Evolutionary conservation across 1,284 basidiomycete species (phyloP).

Genomic region (Takashimella koratensis): DNA sequence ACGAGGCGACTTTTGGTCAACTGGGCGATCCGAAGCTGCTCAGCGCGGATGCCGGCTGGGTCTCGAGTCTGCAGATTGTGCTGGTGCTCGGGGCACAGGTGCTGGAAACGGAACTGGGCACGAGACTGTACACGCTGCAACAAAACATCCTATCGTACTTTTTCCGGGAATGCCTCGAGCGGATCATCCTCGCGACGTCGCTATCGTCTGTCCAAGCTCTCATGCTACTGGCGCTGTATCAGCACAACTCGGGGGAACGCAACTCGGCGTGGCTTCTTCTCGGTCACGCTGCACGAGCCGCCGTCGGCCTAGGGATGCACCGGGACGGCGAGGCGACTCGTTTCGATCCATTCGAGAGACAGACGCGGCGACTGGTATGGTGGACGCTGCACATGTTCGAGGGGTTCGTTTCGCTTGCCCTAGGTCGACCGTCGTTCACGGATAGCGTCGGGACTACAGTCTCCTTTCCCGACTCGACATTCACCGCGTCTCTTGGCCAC

Average conservation of each 20-base stretch:
- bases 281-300: constrained; percentile 16
- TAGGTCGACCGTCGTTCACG: constrained; percentile 20
- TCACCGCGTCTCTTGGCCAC: constrained; percentile 9
- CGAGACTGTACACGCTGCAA: constrained; percentile 3
- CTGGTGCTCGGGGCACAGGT: constrained; percentile 16
- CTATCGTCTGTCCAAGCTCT: constrained; percentile 20
- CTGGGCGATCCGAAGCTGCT: not conserved
- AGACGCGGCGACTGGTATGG: constrained; percentile 19
- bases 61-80: constrained; percentile 14
- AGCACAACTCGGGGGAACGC: constrained; percentile 23
- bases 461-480: constrained; percentile 13
- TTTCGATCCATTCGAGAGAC: constrained; percentile 19
- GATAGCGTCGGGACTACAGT: constrained; percentile 11
- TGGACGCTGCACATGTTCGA: constrained; percentile 22
- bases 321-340: constrained; percentile 11
- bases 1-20: constrained; percentile 2
- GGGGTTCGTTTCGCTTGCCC: constrained; percentile 17
- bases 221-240: constrained; percentile 18
- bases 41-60: constrained; percentile 7
- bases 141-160: constrained; percentile 11
- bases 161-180: constrained; percentile 12
- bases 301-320: constrained; percentile 16
- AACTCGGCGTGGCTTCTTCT: constrained; percentile 19
- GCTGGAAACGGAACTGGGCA: constrained; percentile 6
- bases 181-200: constrained; percentile 11